phyloP scores from a whole-genome alignment of 768 basidiomycete species.

The Pholiota conissans region DNA sequence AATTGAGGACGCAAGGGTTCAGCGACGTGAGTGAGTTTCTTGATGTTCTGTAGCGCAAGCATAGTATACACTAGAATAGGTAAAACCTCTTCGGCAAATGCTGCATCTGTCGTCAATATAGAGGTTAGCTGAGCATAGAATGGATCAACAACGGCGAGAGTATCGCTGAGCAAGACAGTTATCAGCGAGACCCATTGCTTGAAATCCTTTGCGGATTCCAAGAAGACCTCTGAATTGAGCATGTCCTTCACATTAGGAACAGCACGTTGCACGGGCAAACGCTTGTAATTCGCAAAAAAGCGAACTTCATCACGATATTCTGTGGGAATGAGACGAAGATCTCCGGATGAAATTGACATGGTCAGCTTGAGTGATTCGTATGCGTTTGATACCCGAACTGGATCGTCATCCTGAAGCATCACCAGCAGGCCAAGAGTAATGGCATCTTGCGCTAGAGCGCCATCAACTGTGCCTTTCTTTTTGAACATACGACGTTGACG shows the following conservation, averaged over 20 bases:
- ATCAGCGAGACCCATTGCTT: constrained; percentile 61
- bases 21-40: constrained; percentile 17
- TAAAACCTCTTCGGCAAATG: constrained; percentile 66
- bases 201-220: constrained; percentile 50
- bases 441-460: constrained; percentile 41
- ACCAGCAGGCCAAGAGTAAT: constrained; percentile 54
- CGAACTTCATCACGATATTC: constrained; percentile 46
- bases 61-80: constrained; percentile 76
- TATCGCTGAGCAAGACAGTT: constrained; percentile 55
- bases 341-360: constrained; percentile 41
- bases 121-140: constrained; percentile 72
- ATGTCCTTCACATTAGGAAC: constrained; percentile 38
- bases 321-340: constrained; percentile 24
- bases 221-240: constrained; percentile 30
- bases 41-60: constrained; percentile 38
- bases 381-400: constrained; percentile 52
- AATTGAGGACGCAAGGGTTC: constrained; percentile 28
- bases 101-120: constrained; percentile 52
- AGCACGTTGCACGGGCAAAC: constrained; percentile 30
- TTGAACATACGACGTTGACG: constrained; percentile 32
- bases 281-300: constrained; percentile 48
- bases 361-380: constrained; percentile 67
- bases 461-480: constrained; percentile 7
- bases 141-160: constrained; percentile 49
- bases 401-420: constrained; percentile 55